A percentile compares a stretch with the other conserved stretches of the same genome.
These are phyloP conservation scores for Coemansia sp. DNA, from an alignment of 192 early-diverging fungal genomes.

Conservation along the genomic window DNA sequence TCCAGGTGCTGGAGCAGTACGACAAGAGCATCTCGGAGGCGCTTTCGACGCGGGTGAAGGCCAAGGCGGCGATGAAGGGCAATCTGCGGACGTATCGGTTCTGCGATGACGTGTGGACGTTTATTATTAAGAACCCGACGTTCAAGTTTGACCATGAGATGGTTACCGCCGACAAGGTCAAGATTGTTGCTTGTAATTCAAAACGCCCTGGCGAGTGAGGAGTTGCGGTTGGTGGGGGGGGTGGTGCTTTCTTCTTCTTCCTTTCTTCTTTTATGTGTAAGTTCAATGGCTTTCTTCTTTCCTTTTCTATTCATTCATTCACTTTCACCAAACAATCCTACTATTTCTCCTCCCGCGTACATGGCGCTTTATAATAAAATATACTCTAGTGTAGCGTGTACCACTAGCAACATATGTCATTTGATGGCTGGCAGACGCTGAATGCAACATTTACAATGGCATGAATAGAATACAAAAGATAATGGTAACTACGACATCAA, in stretches of 20 bases:
- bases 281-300: background rate
- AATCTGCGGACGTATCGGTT: slow-evolving; percentile 87
- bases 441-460: no score
- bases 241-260: background rate
- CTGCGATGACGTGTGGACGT: slow-evolving; percentile 99
- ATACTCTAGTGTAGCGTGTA: background rate
- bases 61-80: slow-evolving; percentile 79
- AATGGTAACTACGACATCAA: background rate
- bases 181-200: slow-evolving; percentile 92
- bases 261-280: background rate
- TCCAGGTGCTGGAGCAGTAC: slow-evolving; percentile 81
- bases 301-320: background rate
- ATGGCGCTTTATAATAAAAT: no score
- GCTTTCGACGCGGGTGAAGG: slow-evolving; percentile 74
- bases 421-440: background rate
- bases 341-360: no score
- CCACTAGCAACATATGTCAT: background rate
- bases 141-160: slow-evolving; percentile 87
- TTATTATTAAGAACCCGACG: slow-evolving; percentile 83
- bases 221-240: background rate
- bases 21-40: slow-evolving; percentile 84
- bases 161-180: slow-evolving; percentile 84
- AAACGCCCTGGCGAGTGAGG: slow-evolving; percentile 67
- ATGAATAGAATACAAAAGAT: background rate
- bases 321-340: background rate